phyloP scores from a whole-genome alignment of 2,329 filamentous ascomycete species.

The Mycosphaerella sp. region DNA sequence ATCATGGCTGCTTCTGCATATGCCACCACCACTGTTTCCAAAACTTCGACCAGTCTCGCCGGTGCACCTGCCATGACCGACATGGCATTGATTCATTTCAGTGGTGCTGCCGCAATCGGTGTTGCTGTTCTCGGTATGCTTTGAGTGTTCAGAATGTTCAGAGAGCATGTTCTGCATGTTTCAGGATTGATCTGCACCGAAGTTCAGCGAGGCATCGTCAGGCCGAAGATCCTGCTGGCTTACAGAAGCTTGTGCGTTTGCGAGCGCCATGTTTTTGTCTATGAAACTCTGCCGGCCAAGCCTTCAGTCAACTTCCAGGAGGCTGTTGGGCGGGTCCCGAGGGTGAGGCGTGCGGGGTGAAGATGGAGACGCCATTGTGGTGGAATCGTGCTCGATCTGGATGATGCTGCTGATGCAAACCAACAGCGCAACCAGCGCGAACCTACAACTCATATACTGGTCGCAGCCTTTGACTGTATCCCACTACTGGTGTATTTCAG shows the following conservation, averaged over 20 bases:
- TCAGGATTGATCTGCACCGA: not conserved
- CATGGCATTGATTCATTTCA: conserved; percentile 8
- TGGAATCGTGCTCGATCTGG: not conserved
- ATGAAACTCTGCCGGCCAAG: not conserved
- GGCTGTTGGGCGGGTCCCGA: conserved; percentile 7
- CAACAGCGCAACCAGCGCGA: conserved; percentile 1
- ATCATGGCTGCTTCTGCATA: conserved; percentile 15
- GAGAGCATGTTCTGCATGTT: not conserved
- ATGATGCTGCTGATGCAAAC: not conserved
- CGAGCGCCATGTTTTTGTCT: not conserved
- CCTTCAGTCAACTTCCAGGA: conserved; percentile 1
- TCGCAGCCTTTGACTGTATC: not conserved
- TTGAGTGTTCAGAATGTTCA: conserved; percentile 8
- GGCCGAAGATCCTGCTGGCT: not conserved
- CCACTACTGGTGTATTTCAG: not conserved
- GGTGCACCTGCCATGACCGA: conserved; percentile 12
- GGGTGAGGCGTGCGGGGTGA: not conserved
- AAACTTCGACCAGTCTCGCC: conserved; percentile 14
- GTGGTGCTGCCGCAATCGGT: conserved; percentile 11
- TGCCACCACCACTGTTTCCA: conserved; percentile 8
- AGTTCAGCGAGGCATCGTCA: not conserved
- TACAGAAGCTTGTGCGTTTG: not conserved
- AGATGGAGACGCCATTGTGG: not conserved
- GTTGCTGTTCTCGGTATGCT: conserved; percentile 13
- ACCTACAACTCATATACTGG: conserved; percentile 8